phyloP scores from a whole-genome alignment of 176 grass and related monocot species.

The Olyra latifolia region DNA sequence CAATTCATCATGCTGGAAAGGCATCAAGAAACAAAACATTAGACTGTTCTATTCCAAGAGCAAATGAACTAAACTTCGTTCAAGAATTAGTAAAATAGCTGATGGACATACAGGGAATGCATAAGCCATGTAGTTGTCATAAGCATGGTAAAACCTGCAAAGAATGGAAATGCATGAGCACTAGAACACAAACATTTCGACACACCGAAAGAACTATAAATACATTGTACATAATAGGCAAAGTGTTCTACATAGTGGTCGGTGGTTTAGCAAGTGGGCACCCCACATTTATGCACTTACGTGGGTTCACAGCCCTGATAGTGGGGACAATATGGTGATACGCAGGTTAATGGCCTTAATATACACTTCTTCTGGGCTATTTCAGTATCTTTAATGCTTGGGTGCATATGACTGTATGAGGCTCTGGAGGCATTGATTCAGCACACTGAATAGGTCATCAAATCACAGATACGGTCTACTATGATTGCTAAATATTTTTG shows the following conservation, averaged over 20 bases:
- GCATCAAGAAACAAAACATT: constrained; percentile 28
- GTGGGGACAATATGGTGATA: neutral
- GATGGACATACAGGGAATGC: constrained; percentile 77
- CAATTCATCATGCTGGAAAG: constrained; percentile 91
- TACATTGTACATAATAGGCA: neutral
- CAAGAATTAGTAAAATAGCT: constrained; percentile 12
- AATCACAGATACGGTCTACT: neutral
- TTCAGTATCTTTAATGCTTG: neutral
- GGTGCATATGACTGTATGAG: neutral
- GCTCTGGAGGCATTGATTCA: neutral
- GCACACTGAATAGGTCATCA: neutral
- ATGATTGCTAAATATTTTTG: neutral
- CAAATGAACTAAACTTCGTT: neutral
- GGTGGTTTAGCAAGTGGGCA: neutral
- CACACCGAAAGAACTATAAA: neutral
- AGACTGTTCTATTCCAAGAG: constrained; percentile 15
- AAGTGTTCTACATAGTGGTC: neutral
- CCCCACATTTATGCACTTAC: neutral
- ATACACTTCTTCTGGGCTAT: neutral
- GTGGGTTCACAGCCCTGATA: neutral
- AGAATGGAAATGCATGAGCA: constrained; percentile 33
- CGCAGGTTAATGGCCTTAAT: neutral
- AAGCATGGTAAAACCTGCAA: constrained; percentile 99
- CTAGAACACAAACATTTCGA: neutral
- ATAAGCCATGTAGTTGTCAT: constrained; percentile 95